These are phyloP conservation scores for Agaricales sp. DNA, from an alignment of 1,284 basidiomycete genomes.

Conservation along the genomic window DNA sequence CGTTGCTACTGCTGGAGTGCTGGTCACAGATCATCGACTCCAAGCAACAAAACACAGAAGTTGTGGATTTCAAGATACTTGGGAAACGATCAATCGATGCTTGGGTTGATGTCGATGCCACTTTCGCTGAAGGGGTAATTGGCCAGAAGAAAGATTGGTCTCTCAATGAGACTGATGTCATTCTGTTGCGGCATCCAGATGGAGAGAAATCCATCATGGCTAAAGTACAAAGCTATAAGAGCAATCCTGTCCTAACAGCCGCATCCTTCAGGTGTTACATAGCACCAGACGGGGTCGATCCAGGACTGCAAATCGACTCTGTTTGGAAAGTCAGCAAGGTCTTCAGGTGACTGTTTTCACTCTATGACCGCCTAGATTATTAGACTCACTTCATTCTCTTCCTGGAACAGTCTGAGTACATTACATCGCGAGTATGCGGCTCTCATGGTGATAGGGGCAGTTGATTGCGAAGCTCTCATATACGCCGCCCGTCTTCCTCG, in stretches of 20 bases:
- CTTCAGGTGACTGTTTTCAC: constrained; percentile 55
- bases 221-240: constrained; percentile 68
- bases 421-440: constrained; percentile 90
- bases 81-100: constrained; percentile 60
- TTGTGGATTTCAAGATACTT: constrained; percentile 47
- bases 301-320: constrained; percentile 51
- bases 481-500: constrained; percentile 53
- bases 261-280: constrained; percentile 40
- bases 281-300: constrained; percentile 30
- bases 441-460: constrained; percentile 74
- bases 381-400: constrained; percentile 7
- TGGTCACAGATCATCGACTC: constrained; percentile 85
- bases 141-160: constrained; percentile 51
- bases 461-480: constrained; percentile 67
- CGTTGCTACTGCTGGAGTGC: constrained; percentile 84
- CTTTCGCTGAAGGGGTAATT: constrained; percentile 38
- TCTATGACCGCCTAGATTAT: background rate
- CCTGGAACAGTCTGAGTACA: constrained; percentile 65
- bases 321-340: constrained; percentile 76
- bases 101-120: constrained; percentile 66
- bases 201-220: constrained; percentile 52
- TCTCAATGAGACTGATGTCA: constrained; percentile 72
- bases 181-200: constrained; percentile 51
- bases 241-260: constrained; percentile 38
- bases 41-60: constrained; percentile 51